Evolutionary conservation across 1,139 yeast genomes (phyloP).

Genomic region (Diutina scorzettiae): DNA sequence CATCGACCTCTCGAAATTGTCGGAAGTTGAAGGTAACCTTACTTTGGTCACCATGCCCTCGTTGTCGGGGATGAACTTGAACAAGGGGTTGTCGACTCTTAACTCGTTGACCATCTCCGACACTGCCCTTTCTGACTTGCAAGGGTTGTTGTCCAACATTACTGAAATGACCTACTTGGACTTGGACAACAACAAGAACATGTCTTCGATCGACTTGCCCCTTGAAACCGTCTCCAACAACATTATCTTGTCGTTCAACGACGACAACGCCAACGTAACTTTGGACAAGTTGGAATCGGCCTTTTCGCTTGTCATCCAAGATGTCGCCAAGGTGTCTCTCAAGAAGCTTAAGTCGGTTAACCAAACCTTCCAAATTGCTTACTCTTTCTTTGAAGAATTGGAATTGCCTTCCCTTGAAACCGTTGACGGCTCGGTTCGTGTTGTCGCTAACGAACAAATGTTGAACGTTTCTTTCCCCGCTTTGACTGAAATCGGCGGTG

Average conservation of each 20-base stretch:
- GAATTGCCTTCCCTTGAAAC: constrained; percentile 19
- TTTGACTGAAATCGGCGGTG: constrained; percentile 31
- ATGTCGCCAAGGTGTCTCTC: constrained; percentile 22
- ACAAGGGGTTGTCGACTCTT: constrained; percentile 25
- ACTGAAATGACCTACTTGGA: constrained; percentile 23
- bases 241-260: constrained; percentile 32
- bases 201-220: constrained; percentile 25
- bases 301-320: constrained; percentile 34
- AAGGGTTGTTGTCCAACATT: constrained; percentile 23
- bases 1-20: constrained; percentile 25
- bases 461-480: constrained; percentile 18
- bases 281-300: constrained; percentile 31
- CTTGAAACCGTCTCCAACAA: constrained; percentile 24
- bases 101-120: constrained; percentile 26
- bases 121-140: constrained; percentile 30
- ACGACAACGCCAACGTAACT: constrained; percentile 27
- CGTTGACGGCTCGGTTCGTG: constrained; percentile 31
- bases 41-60: constrained; percentile 33
- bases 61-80: constrained; percentile 26
- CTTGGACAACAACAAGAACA: constrained; percentile 35
- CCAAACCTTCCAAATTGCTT: constrained; percentile 30
- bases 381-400: constrained; percentile 26
- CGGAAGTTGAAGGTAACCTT: constrained; percentile 18
- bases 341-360: constrained; percentile 27
- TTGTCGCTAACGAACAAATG: constrained; percentile 33